Evolutionary conservation across 2,329 filamentous ascomycete genomes (phyloP).

Genomic region (Dryadomyces quercus-mongolicae): DNA sequence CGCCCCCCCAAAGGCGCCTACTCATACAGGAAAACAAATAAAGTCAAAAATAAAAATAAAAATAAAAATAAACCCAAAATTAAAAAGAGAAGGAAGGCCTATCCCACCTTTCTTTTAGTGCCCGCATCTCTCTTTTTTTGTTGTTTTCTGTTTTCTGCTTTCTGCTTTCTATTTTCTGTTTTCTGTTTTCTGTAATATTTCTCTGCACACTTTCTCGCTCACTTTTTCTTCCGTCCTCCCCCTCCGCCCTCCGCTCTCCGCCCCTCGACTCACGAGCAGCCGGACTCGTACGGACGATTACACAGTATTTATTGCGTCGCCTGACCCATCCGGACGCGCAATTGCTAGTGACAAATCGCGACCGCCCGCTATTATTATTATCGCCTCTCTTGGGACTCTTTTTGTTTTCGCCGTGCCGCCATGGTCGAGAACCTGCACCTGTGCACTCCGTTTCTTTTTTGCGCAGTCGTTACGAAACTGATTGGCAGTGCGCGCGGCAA

Average conservation of each 20-base stretch:
- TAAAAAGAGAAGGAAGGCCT: background rate
- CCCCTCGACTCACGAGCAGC: background rate
- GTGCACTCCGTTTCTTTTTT: background rate
- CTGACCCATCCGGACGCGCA: background rate
- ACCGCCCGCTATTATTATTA: background rate
- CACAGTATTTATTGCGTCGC: background rate
- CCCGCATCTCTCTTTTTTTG: background rate
- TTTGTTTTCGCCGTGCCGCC: background rate
- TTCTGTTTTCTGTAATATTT: background rate
- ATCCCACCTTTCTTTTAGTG: constrained; percentile 1
- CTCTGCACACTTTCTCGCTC: background rate
- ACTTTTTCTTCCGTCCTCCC: background rate
- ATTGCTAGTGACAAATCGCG: background rate
- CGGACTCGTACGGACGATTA: background rate
- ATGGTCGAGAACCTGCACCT: background rate
- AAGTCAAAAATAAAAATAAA: background rate
- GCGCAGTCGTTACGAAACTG: background rate
- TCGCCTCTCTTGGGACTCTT: background rate
- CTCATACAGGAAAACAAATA: background rate
- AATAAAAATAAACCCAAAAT: background rate
- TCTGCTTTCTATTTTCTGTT: background rate
- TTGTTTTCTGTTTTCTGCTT: background rate
- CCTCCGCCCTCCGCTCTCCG: background rate
- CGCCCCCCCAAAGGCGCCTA: too few relatives aligned
- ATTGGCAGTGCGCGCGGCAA: background rate